Conservation (phyloP, 129 eudicot species). For the Logfia minima region DNA sequence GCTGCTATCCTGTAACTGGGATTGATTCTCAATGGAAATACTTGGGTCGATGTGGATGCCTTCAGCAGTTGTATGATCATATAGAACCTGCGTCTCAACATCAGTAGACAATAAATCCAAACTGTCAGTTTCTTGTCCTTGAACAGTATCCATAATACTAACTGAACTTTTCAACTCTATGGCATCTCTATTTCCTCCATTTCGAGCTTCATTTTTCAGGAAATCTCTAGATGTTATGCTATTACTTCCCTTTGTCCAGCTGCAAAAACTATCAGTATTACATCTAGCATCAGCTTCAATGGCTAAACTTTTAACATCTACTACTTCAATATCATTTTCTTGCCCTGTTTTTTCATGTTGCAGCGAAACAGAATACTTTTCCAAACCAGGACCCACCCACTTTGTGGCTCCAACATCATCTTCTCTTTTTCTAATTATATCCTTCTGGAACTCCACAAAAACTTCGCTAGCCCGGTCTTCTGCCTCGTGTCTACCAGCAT, state of each 20-base stretch:
- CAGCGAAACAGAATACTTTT: not conserved
- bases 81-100: not conserved
- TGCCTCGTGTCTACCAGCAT: conserved; percentile 8
- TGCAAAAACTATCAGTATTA: conserved; percentile 11
- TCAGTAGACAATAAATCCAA: not conserved
- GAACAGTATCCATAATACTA: conserved; percentile 12
- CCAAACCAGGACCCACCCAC: conserved; percentile 1
- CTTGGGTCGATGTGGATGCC: conserved; percentile 1
- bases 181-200: conserved; percentile 8
- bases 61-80: conserved; percentile 20
- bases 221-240: conserved; percentile 20
- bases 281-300: conserved; percentile 18
- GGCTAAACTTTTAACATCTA: conserved; percentile 4
- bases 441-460: conserved; percentile 20
- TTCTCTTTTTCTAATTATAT: conserved; percentile 16
- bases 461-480: conserved; percentile 1
- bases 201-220: conserved; percentile 10
- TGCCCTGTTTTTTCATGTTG: conserved; percentile 19
- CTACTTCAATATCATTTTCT: conserved; percentile 20
- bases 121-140: conserved; percentile 8
- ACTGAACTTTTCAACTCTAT: conserved; percentile 10
- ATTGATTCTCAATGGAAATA: not conserved
- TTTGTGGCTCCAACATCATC: conserved; percentile 15
- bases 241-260: not conserved
- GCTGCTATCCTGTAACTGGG: not conserved